Evolutionary conservation across 768 basidiomycete genomes (phyloP), one percentile per base, ranked within the genome.

Genomic region (Boletus subparvulus): DNA sequence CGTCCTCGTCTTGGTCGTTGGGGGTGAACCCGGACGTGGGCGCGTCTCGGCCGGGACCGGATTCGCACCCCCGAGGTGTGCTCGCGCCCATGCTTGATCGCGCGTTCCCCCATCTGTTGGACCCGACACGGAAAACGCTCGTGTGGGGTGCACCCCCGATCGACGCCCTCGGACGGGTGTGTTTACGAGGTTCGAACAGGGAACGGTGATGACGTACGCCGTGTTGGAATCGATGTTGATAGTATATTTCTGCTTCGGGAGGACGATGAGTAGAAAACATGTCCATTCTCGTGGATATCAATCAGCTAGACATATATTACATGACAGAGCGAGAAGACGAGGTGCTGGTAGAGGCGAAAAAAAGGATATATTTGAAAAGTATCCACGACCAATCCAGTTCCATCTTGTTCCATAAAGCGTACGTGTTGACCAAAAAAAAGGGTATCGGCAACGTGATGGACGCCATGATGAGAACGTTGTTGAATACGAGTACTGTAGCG

Each of bases 121-220:
- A 90, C 64, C 86, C 87, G 11, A 69, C 75, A 59, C 73, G 69
- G 39, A 87, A 85, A 69, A 87, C 86, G 0, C 61, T 88, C 6
- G 80, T 91, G 4, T 87, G 83, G 84, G 86, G 85, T 33, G 89
- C 90, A 28, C 89, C 89, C 6, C 74, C 84, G 1, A 77, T 90
- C 50, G 87, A 90, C 60, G 76, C 78, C 47, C 65, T 84, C 14
- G 87, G 86, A 49, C 80, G 75, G 56, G 65, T 81, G 61, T 8
- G 21, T 36, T 24, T 55, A 41, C 56, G 35, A 26, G 44, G 50
- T n/a, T 60, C 60, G 7, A 39, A 16, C 10, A 32, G 30, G 24
- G 40, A 49, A 37, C 53, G 26, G 19, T 41, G 50, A 53, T 63
- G 21, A 56, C 39, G 6, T 45, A n/a, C n/a, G n/a, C n/a, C n/a